Percentiles rank a stretch among this genome's conserved stretches.
phyloP scores from a whole-genome alignment of 768 basidiomycete genomes.

The Pleurotus platypus region DNA sequence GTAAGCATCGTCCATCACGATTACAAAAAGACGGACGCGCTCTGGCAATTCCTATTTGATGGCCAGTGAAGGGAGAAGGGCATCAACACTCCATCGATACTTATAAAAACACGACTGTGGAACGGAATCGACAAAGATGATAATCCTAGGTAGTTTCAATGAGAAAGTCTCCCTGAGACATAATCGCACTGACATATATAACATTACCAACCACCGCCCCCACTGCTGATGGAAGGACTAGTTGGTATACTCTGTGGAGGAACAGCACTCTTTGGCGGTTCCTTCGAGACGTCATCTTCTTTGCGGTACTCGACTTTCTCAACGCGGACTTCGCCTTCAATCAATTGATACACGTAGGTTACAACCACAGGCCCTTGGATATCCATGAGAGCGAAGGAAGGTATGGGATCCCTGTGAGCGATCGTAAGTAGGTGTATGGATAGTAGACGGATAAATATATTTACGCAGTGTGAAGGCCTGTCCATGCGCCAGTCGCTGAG shows the following conservation, averaged over 20 bases:
- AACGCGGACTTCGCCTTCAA: slow-evolving; percentile 90
- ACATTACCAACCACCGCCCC: slow-evolving; percentile 1
- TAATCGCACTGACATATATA: neutral
- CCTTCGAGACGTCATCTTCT: slow-evolving; percentile 1
- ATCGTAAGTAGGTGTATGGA: neutral
- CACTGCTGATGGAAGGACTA: slow-evolving; percentile 1
- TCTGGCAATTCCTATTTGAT: slow-evolving; percentile 83
- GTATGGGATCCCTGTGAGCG: slow-evolving; percentile 68
- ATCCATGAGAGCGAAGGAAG: slow-evolving; percentile 97
- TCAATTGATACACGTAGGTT: slow-evolving; percentile 94
- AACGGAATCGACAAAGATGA: too few species aligned
- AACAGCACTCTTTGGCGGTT: slow-evolving; percentile 4
- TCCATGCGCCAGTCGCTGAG: slow-evolving; percentile 93
- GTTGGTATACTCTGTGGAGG: slow-evolving; percentile 8
- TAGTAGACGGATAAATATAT: slow-evolving; percentile 14
- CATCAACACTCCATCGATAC: neutral
- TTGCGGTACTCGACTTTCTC: slow-evolving; percentile 77
- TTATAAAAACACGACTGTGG: too few species aligned
- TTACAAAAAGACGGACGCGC: slow-evolving; percentile 70
- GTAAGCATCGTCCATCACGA: slow-evolving; percentile 93
- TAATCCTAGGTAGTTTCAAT: too few species aligned
- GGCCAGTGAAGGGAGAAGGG: slow-evolving; percentile 8
- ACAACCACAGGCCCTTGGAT: slow-evolving; percentile 96
- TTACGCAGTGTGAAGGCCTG: slow-evolving; percentile 67
- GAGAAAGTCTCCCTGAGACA: too few species aligned